phyloP scores from a whole-genome alignment of 805 yeast species.

The Suhomyces sp. region DNA sequence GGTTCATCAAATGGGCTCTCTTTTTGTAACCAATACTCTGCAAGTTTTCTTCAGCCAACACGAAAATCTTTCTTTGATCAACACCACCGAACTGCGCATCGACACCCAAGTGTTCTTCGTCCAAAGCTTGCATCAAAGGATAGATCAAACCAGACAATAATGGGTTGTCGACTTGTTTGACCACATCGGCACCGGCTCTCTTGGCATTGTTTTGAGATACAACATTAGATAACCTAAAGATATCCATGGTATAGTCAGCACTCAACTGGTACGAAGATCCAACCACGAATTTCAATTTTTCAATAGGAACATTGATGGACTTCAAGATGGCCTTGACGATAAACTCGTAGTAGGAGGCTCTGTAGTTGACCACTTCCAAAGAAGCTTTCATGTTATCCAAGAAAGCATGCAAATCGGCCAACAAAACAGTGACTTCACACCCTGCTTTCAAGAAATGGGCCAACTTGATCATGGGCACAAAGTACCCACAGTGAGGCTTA shows the following conservation, averaged over 20 bases:
- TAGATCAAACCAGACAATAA: slow-evolving; percentile 89
- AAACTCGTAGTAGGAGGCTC: slow-evolving; percentile 86
- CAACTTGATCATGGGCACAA: slow-evolving; percentile 94
- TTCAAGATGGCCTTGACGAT: slow-evolving; percentile 80
- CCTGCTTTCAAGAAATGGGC: slow-evolving; percentile 96
- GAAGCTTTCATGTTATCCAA: slow-evolving; percentile 99
- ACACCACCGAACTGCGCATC: slow-evolving; percentile 99
- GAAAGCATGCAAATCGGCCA: slow-evolving; percentile 96
- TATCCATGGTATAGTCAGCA: slow-evolving; percentile 79
- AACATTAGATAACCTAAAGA: slow-evolving; percentile 77
- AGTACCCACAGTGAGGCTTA: slow-evolving; percentile 96
- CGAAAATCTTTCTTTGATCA: slow-evolving; percentile 97
- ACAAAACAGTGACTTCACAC: slow-evolving; percentile 83
- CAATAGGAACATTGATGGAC: slow-evolving; percentile 89
- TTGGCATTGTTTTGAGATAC: slow-evolving; percentile 95
- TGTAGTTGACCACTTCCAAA: slow-evolving; percentile 79
- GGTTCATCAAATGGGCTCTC: slow-evolving; percentile 98
- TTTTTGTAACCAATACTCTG: slow-evolving; percentile 87
- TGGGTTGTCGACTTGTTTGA: slow-evolving; percentile 94
- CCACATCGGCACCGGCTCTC: slow-evolving; percentile 99
- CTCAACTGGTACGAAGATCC: slow-evolving; percentile 89
- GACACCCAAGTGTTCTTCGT: slow-evolving; percentile 81
- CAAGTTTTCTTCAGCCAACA: slow-evolving; percentile 92
- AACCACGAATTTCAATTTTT: slow-evolving; percentile 73
- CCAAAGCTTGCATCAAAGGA: slow-evolving; percentile 98